These are phyloP conservation scores for Yarrowia phangngaensis DNA, from an alignment of 805 yeast species.

Conservation along the genomic window DNA sequence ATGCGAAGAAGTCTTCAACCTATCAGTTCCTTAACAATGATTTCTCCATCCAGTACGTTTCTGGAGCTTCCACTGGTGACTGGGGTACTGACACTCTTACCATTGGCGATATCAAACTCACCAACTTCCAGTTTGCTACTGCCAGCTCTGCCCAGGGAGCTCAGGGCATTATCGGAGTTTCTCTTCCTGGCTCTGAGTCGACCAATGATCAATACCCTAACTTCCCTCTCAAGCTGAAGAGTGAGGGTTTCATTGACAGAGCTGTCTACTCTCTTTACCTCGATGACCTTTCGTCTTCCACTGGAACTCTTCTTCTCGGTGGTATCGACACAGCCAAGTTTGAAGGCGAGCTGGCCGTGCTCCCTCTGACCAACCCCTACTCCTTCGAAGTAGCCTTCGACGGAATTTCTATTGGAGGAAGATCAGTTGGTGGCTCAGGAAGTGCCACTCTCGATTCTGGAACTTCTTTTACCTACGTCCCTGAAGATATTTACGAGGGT, in stretches of 20 bases:
- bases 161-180: constrained; percentile 30
- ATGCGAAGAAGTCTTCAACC: constrained; percentile 31
- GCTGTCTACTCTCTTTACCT: constrained; percentile 46
- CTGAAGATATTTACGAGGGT: constrained; percentile 35
- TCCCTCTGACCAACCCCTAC: constrained; percentile 42
- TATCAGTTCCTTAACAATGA: constrained; percentile 31
- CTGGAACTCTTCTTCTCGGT: constrained; percentile 32
- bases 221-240: constrained; percentile 39
- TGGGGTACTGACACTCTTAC: constrained; percentile 61
- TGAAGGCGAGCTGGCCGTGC: constrained; percentile 29
- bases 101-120: constrained; percentile 47
- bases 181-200: constrained; percentile 30
- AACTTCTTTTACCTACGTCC: constrained; percentile 49
- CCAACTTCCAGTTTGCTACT: constrained; percentile 31
- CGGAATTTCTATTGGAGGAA: constrained; percentile 37
- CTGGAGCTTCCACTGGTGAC: constrained; percentile 44
- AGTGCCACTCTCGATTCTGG: constrained; percentile 49
- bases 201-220: constrained; percentile 33
- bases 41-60: constrained; percentile 38
- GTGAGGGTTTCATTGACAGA: constrained; percentile 41
- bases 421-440: constrained; percentile 1
- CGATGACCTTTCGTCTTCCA: constrained; percentile 34
- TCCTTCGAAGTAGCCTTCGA: constrained; percentile 31
- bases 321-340: constrained; percentile 31
- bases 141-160: constrained; percentile 24